Evolutionary conservation across 208 protist species (phyloP).

Genomic region (Angomonas deanei): DNA sequence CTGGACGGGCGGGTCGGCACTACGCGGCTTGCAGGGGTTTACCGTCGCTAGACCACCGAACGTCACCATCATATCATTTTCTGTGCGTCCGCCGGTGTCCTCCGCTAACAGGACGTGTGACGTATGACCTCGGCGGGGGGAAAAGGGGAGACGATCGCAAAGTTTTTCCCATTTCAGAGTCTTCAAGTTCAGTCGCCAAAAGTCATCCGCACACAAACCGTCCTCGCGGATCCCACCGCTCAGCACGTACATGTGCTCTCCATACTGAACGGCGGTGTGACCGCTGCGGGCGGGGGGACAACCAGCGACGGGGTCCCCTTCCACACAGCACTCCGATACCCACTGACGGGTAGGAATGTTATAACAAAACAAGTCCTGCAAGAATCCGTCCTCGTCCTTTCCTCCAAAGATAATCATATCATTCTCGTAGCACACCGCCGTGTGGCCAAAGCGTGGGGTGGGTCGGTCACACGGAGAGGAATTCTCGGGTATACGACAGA

Average conservation of each 20-base stretch:
- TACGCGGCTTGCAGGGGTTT: conserved; percentile 12
- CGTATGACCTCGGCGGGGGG: conserved; percentile 39
- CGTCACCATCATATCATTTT: conserved; percentile 32
- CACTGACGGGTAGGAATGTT: conserved; percentile 20
- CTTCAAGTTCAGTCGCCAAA: conserved; percentile 28
- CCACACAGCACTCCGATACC: background rate
- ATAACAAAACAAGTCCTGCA: conserved; percentile 42
- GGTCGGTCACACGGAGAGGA: conserved; percentile 9
- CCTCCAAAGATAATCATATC: conserved; percentile 60
- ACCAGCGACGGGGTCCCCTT: background rate
- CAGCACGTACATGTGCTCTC: conserved; percentile 37
- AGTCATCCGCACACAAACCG: conserved; percentile 24
- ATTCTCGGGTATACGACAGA: background rate
- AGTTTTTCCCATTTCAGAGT: conserved; percentile 18
- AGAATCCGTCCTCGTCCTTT: conserved; percentile 22
- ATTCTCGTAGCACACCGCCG: conserved; percentile 34
- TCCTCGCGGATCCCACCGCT: conserved; percentile 26
- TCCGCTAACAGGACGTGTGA: conserved; percentile 28
- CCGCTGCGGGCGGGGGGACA: conserved; percentile 25
- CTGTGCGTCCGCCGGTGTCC: conserved; percentile 21
- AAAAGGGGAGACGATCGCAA: conserved; percentile 25
- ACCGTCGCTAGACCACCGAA: conserved; percentile 34
- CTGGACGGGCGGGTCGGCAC: conserved; percentile 12
- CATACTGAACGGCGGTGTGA: conserved; percentile 30
- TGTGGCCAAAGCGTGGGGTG: conserved; percentile 56